Evolutionary conservation across 1,139 yeast genomes (phyloP).

Genomic region (Geotrichum fermentans): DNA sequence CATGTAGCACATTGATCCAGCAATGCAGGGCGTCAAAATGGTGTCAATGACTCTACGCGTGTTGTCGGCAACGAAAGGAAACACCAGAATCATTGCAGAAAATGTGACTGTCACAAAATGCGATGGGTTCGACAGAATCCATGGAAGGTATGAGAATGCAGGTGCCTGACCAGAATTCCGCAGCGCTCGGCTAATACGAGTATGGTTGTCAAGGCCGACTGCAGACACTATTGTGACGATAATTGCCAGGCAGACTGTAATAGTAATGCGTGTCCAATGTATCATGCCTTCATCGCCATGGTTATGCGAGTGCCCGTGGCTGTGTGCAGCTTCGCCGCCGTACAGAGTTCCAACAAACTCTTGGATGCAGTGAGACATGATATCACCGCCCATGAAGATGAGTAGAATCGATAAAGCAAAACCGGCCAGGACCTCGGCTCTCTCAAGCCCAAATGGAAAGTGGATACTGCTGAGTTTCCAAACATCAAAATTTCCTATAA

Average conservation of each 20-base stretch:
- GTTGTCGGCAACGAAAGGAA: conserved; percentile 31
- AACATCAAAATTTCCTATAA: conserved; percentile 83
- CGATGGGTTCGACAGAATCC: conserved; percentile 50
- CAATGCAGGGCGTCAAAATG: conserved; percentile 39
- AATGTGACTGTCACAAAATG: conserved; percentile 58
- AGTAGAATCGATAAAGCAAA: conserved; percentile 82
- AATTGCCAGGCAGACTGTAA: conserved; percentile 34
- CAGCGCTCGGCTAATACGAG: conserved; percentile 33
- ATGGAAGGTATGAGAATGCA: conserved; percentile 26
- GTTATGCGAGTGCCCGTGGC: conserved; percentile 49
- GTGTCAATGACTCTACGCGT: conserved; percentile 28
- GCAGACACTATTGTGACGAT: conserved; percentile 37
- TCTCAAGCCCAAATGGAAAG: conserved; percentile 86
- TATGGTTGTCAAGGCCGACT: conserved; percentile 35
- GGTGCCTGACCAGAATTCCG: conserved; percentile 22
- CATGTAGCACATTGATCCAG: conserved; percentile 39
- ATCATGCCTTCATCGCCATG: conserved; percentile 37
- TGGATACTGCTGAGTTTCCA: conserved; percentile 83
- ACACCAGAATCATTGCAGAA: conserved; percentile 38
- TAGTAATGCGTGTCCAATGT: conserved; percentile 27
- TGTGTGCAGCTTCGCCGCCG: conserved; percentile 38
- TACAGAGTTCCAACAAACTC: conserved; percentile 55
- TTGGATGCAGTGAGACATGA: conserved; percentile 78
- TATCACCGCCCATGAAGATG: conserved; percentile 85
- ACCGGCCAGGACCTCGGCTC: conserved; percentile 81